Evolutionary conservation across 495 filamentous ascomycete genomes (phyloP), one percentile per base, ranked within the genome.

Genomic region (Penicillium manginii): DNA sequence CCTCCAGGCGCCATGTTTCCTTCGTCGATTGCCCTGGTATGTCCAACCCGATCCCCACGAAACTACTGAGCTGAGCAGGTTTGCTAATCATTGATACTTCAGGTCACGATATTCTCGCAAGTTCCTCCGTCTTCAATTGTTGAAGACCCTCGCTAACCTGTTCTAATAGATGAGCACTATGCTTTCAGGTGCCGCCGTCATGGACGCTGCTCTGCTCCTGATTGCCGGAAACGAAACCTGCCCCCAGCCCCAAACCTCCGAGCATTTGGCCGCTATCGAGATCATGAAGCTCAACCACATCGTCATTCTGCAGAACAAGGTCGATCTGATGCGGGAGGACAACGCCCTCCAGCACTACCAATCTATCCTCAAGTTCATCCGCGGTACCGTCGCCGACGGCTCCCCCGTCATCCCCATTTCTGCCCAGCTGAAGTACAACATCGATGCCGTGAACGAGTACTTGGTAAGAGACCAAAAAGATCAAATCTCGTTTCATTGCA

Each of bases 231-330:
- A 98, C 81, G 94, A 98, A 89, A 89, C 89, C 17, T 97, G 94
- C 77, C 94, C 94, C 18, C 94, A 98, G 74, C 94, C 94, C n/a
- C 94, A 98, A 71, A 98, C 94, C 12, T 97, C 93, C 21, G 94
- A 98, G 78, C 94, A 98, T 82, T 80, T 98, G 76, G 94, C 94
- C 57, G 94, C 94, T 60, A 97, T 98, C 65, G 94, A 98, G 73
- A 98, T 98, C 67, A 97, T 97, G 92, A 96, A 96, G 79, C 83
- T 97, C 50, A 88, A 92, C 72, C 93, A 98, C 76, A 97, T 98
- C 69, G 93, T 98, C 74, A 98, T 98, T 61, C 86, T 98, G 40
- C 94, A 98, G 77, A 98, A 98, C 77, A 98, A 98, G 85, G 94
- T 98, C 60, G 94, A 98, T 72, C 75, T 98, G 55, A 97, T 98